These are phyloP conservation scores for Backusella circina DNA, from an alignment of 192 early-diverging fungal genomes.

Conservation along the genomic window DNA sequence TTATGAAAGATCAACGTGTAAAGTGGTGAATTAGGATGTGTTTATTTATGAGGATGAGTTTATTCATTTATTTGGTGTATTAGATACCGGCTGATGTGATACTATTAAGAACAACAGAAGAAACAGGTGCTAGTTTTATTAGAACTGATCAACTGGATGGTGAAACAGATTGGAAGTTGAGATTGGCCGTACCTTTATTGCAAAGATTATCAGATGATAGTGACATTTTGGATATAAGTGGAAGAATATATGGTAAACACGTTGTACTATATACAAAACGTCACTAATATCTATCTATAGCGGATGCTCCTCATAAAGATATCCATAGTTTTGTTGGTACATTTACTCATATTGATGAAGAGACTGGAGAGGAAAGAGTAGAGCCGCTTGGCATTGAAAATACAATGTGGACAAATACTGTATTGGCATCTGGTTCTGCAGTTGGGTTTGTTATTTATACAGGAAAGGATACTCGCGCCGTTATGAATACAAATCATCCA, in stretches of 20 bases:
- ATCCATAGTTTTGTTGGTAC: slow-evolving; percentile 91
- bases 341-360: slow-evolving; percentile 41
- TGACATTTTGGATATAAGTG: slow-evolving; percentile 59
- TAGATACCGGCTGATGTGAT: slow-evolving; percentile 90
- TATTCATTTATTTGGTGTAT: background rate
- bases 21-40: background rate
- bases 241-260: slow-evolving; percentile 66
- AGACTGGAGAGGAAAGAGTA: slow-evolving; percentile 32
- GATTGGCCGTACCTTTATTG: slow-evolving; percentile 76
- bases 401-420: slow-evolving; percentile 95
- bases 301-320: slow-evolving; percentile 89
- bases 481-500: slow-evolving; percentile 94
- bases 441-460: slow-evolving; percentile 90
- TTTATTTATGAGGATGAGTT: background rate
- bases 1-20: slow-evolving; percentile 86
- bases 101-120: slow-evolving; percentile 80
- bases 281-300: slow-evolving; percentile 28
- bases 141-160: slow-evolving; percentile 96
- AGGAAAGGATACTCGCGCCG: slow-evolving; percentile 89
- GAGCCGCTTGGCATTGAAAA: slow-evolving; percentile 86
- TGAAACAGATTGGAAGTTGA: slow-evolving; percentile 97
- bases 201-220: slow-evolving; percentile 68
- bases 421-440: slow-evolving; percentile 86
- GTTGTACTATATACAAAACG: background rate
- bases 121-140: slow-evolving; percentile 90